Evolutionary conservation across 1,284 basidiomycete species (phyloP).

Genomic region (Cutaneotrichosporon cutaneum): DNA sequence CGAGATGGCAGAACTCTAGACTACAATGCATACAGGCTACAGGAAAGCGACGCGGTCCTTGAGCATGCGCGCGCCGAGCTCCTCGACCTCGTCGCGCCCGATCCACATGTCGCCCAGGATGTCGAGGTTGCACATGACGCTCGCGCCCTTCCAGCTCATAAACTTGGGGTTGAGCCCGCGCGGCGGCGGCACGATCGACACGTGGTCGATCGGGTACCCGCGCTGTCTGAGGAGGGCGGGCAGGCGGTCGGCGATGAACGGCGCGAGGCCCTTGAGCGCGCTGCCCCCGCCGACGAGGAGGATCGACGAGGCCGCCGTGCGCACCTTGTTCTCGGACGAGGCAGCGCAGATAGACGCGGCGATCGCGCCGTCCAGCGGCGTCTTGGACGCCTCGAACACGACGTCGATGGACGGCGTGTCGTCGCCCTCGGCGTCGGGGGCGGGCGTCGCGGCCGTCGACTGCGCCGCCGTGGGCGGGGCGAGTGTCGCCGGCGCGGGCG

Average conservation of each 20-base stretch:
- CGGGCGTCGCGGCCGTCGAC: constrained; percentile 22
- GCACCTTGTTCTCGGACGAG: constrained; percentile 83
- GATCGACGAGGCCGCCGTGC: constrained; percentile 83
- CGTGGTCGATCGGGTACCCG: constrained; percentile 80
- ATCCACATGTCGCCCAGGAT: constrained; percentile 86
- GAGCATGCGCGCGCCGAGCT: constrained; percentile 55
- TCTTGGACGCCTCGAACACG: constrained; percentile 75
- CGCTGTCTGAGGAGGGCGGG: constrained; percentile 71
- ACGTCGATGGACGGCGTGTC: constrained; percentile 23
- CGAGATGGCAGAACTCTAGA: constrained; percentile 37
- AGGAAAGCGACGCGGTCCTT: constrained; percentile 49
- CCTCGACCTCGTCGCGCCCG: constrained; percentile 76
- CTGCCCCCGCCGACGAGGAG: constrained; percentile 81
- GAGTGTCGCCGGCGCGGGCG: background rate
- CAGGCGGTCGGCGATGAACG: constrained; percentile 46
- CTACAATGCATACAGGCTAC: constrained; percentile 10
- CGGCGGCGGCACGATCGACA: constrained; percentile 85
- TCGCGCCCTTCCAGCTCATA: constrained; percentile 91
- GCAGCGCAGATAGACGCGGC: constrained; percentile 84
- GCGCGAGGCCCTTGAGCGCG: constrained; percentile 52
- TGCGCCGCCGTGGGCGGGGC: constrained; percentile 18
- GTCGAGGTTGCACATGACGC: constrained; percentile 91
- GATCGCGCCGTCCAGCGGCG: constrained; percentile 91
- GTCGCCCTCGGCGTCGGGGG: constrained; percentile 19
- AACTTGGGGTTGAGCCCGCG: constrained; percentile 88